Evolutionary conservation across 108 stramenopile genomes (phyloP).

Genomic region (Craspedostauros australis): DNA sequence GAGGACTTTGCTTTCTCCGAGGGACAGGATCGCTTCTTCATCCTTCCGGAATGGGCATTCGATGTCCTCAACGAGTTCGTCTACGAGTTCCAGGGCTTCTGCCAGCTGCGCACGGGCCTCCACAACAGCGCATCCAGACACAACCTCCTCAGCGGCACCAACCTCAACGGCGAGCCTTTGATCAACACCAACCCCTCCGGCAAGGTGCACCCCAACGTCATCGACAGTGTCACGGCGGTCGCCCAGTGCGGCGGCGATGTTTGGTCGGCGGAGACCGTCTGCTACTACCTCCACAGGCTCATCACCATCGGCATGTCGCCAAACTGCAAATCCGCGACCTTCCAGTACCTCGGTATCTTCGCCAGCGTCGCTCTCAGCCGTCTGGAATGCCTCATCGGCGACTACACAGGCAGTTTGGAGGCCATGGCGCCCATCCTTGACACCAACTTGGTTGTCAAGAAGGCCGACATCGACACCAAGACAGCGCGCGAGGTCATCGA

Average conservation of each 20-base stretch:
- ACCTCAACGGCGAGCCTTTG: conserved; percentile 7
- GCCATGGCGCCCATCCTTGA: conserved; percentile 68
- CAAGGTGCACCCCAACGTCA: conserved; percentile 27
- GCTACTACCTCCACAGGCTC: conserved; percentile 86
- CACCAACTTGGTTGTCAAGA: conserved; percentile 18
- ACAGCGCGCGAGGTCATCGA: conserved; percentile 61
- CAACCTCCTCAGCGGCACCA: conserved; percentile 26
- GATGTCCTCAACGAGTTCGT: conserved; percentile 99
- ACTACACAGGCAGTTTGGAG: conserved; percentile 77
- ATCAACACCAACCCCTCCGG: conserved; percentile 6
- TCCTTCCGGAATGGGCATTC: conserved; percentile 94
- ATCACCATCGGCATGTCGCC: conserved; percentile 55
- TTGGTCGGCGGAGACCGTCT: conserved; percentile 92
- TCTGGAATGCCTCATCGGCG: conserved; percentile 93
- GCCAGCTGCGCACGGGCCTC: conserved; percentile 86
- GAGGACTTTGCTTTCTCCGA: conserved; percentile 28
- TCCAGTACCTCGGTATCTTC: conserved; percentile 89
- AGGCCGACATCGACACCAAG: conserved; percentile 37
- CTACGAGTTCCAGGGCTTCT: conserved; percentile 97
- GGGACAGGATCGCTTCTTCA: conserved; percentile 41
- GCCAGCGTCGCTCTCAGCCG: conserved; percentile 86
- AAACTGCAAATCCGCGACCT: conserved; percentile 50
- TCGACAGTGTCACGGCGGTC: conserved; percentile 46
- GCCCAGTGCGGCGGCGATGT: conserved; percentile 62
- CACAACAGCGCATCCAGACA: conserved; percentile 54